Conservation (phyloP, 1,139 yeast species). For the Magnusiomyces paraingens region DNA sequence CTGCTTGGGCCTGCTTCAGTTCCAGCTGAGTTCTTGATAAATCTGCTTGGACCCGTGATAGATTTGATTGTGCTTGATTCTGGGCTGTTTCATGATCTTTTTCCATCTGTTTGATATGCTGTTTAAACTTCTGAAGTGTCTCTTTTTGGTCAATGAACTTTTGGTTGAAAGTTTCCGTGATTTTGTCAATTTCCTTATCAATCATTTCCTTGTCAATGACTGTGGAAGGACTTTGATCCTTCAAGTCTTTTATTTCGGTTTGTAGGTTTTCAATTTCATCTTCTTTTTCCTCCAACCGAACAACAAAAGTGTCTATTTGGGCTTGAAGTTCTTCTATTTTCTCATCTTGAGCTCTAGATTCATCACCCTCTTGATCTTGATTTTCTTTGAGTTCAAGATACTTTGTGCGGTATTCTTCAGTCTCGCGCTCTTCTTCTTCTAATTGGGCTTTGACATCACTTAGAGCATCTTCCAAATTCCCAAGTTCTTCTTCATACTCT, state of each 20-base stretch:
- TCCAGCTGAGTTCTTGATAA: no score
- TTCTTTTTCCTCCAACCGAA: constrained; percentile 21
- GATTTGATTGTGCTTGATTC: no score
- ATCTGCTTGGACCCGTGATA: no score
- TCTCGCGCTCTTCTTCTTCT: not conserved
- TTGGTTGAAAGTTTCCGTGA: no score
- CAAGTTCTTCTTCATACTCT: not conserved
- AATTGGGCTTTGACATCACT: no score
- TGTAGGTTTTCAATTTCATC: constrained; percentile 22
- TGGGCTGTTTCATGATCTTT: not conserved
- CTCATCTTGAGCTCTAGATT: not conserved
- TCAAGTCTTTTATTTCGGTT: constrained; percentile 22
- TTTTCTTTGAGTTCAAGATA: constrained; percentile 8
- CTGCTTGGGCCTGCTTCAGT: not conserved
- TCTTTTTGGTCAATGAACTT: constrained; percentile 1
- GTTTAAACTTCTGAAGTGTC: not conserved
- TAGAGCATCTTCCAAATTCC: no score
- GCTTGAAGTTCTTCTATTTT: constrained; percentile 7
- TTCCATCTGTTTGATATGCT: not conserved
- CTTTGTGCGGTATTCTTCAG: not conserved
- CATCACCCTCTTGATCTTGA: constrained; percentile 1
- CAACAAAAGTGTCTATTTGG: constrained; percentile 13
- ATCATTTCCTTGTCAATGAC: no score
- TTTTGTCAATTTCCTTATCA: no score
- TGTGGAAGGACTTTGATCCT: constrained; percentile 11